A percentile compares a stretch with the other conserved stretches of the same genome.
These are phyloP conservation scores for Aspergillus sp. DNA, from an alignment of 2,329 filamentous ascomycete species.

Conservation along the genomic window DNA sequence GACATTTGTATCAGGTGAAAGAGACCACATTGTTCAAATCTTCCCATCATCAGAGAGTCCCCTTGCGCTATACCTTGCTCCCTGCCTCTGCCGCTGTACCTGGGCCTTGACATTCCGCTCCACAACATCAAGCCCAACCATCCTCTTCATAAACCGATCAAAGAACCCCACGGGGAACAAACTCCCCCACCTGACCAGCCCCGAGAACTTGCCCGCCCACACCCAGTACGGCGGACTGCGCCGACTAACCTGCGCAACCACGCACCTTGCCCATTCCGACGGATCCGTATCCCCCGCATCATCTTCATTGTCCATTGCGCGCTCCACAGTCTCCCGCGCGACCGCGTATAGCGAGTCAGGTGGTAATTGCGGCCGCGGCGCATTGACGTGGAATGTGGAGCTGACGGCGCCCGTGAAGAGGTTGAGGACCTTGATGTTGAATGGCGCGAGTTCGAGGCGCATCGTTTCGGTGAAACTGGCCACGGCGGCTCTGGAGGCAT, in stretches of 20 bases:
- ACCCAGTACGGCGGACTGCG: not conserved
- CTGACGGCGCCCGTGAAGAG: not conserved
- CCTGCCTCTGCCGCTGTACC: too few species aligned
- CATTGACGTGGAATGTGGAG: not conserved
- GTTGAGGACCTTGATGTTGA: conserved; percentile 10
- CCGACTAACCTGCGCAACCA: not conserved
- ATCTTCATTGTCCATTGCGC: not conserved
- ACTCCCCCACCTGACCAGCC: not conserved
- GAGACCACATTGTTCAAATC: too few species aligned
- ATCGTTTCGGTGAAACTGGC: conserved; percentile 25
- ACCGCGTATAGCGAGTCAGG: not conserved
- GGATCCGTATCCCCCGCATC: not conserved
- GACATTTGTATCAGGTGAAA: too few species aligned
- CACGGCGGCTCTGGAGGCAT: conserved; percentile 28
- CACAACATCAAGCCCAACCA: not conserved
- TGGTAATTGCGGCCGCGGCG: not conserved
- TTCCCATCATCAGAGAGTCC: too few species aligned
- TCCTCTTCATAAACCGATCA: not conserved
- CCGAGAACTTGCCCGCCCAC: not conserved
- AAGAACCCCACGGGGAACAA: not conserved
- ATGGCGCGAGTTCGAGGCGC: conserved; percentile 27
- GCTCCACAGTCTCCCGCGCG: too few species aligned
- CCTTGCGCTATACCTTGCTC: too few species aligned
- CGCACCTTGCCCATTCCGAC: not conserved
- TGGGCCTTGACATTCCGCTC: not conserved